These are phyloP conservation scores for Parastagonospora nodorum DNA, from an alignment of 2,329 filamentous ascomycete species.

Conservation along the genomic window DNA sequence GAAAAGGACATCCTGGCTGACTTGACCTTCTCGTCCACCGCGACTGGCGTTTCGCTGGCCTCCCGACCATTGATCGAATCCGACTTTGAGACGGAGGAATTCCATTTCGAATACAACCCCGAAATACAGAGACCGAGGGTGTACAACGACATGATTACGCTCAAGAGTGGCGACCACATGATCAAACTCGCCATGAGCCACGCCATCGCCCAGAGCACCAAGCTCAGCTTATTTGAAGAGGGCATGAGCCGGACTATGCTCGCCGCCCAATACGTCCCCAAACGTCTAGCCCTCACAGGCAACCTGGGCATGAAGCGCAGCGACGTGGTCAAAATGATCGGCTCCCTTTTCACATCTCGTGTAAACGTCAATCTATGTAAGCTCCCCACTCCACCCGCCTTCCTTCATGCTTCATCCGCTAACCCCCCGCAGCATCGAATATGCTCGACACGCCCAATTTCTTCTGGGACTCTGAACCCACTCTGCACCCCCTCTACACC, in stretches of 20 bases:
- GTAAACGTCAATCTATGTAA: slow-evolving; percentile 98
- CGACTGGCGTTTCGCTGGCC: slow-evolving; percentile 69
- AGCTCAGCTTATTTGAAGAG: slow-evolving; percentile 94
- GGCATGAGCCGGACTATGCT: slow-evolving; percentile 93
- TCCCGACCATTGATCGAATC: slow-evolving; percentile 81
- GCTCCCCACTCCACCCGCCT: slow-evolving; percentile 37
- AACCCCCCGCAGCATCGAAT: slow-evolving; percentile 71
- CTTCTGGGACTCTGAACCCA: slow-evolving; percentile 98
- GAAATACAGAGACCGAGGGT: slow-evolving; percentile 85
- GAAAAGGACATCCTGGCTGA: slow-evolving; percentile 97
- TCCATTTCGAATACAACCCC: slow-evolving; percentile 95
- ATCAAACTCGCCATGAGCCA: slow-evolving; percentile 98
- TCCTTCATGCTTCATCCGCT: not conserved
- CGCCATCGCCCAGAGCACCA: slow-evolving; percentile 95
- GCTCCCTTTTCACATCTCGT: slow-evolving; percentile 86
- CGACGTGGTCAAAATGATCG: slow-evolving; percentile 91
- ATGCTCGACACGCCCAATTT: slow-evolving; percentile 96
- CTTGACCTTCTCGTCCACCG: slow-evolving; percentile 80
- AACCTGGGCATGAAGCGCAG: slow-evolving; percentile 88
- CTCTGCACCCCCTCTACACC: slow-evolving; percentile 88
- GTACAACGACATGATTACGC: slow-evolving; percentile 99
- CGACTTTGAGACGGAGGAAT: slow-evolving; percentile 96
- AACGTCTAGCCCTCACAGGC: slow-evolving; percentile 84
- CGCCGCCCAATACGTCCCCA: slow-evolving; percentile 89
- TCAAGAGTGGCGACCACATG: slow-evolving; percentile 96